Percentiles rank a stretch among this genome's conserved stretches.
Conservation (phyloP, 352 stramenopile species). For the Pythium insidiosum region DNA sequence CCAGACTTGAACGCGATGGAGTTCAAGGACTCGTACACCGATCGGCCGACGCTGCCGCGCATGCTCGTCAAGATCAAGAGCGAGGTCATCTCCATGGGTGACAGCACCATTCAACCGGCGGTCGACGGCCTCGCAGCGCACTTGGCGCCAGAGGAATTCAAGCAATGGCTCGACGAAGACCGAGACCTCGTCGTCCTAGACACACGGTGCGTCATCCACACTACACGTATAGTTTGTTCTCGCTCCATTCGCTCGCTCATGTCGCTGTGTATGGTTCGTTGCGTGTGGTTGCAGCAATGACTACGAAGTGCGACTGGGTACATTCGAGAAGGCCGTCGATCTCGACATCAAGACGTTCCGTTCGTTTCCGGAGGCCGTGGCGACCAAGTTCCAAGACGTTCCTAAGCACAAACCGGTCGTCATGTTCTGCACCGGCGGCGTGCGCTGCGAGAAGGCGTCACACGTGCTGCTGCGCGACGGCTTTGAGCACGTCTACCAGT, state of each 20-base stretch:
- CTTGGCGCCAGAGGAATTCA: constrained; percentile 55
- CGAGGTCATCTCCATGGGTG: constrained; percentile 70
- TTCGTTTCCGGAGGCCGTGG: constrained; percentile 35
- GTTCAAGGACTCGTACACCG: constrained; percentile 60
- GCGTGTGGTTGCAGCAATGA: constrained; percentile 37
- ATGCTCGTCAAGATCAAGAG: constrained; percentile 73
- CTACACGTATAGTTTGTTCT: no score
- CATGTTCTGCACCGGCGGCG: constrained; percentile 74
- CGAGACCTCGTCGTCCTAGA: constrained; percentile 67
- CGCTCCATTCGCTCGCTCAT: neutral
- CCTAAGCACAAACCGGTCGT: constrained; percentile 70
- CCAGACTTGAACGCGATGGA: constrained; percentile 29
- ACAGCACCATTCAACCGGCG: constrained; percentile 30
- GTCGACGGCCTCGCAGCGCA: constrained; percentile 42
- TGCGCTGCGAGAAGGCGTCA: constrained; percentile 69
- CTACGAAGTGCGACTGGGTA: constrained; percentile 68
- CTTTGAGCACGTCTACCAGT: constrained; percentile 51
- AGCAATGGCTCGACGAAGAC: constrained; percentile 48
- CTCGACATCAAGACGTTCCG: constrained; percentile 70
- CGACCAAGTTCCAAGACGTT: constrained; percentile 28
- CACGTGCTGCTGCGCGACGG: constrained; percentile 53
- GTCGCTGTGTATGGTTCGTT: no score
- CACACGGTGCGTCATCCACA: constrained; percentile 42
- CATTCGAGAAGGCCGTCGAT: constrained; percentile 60
- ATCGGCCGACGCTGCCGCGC: constrained; percentile 45